Base-by-base conservation (phyloP, 2,329 filamentous ascomycete genomes). In the Aspergillus fischeri region DNA sequence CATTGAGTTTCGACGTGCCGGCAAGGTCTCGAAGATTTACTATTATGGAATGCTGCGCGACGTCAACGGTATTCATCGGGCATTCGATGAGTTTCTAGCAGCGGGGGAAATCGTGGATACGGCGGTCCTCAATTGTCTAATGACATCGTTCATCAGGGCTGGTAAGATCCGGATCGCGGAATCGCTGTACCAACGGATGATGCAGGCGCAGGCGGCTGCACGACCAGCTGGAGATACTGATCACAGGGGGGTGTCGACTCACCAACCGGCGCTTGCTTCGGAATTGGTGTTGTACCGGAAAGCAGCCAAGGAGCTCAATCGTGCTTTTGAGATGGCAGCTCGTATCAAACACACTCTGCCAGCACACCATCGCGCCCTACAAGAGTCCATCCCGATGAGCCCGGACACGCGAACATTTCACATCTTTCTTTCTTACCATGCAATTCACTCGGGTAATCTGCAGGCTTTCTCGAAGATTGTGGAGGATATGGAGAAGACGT, bases 21-120 rank as follows among this genome's bases (percentile, higher is more conserved):
- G 94, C 63, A 86, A 92, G 61, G 87, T 92, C 58, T 89, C 86
- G 58, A 76, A 92, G 57, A 93, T 99, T 41, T 89, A 91, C 73
- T 95, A 89, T 71, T 87, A 91, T 65, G 94, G 93, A 1, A 80
- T 94, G 56, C 83, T 84, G 64, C 78, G 83, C 59, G 88, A 97
- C 69, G 86, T 88, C 2, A 83, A 86, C 59, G 90, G 85, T 3
- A 85, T 96, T 24, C 83, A 92, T 48, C 83, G 83, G 32, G 87
- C 90, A 0, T 99, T 97, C 73, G 84, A 83, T 61, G 86, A 92
- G 24, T 88, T 96, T 74, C 88, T 97, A n/a, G 79, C 89, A 41
- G 83, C 86, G 0, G 91, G 92, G 35, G 91, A 97, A 71, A 86
- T 97, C 60, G 86, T 99, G 55, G 93, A 97, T 71, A 92, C 90